Base-by-base conservation (phyloP, 1,139 yeast genomes). In the Yamadazyma pseudoaaseri region DNA sequence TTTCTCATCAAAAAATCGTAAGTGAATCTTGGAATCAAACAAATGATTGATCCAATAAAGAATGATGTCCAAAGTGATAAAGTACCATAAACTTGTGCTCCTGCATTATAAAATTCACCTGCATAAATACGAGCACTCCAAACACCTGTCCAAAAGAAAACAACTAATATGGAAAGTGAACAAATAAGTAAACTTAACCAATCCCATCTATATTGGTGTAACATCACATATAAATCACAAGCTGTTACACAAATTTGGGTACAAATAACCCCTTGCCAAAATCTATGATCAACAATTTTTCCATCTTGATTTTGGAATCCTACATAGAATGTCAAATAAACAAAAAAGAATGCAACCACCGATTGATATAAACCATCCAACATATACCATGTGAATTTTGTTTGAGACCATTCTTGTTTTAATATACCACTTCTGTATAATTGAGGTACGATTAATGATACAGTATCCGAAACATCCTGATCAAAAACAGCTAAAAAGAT, bases 61-160 rank as follows among this genome's bases (percentile, higher is more conserved):
- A 62, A 64, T 36, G 65, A 61, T 49, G 69, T 64, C 83, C 84
- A 78, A 42, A 73, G 67, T 2, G 69, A 54, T 31, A 71, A 61
- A 6, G 77, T 68, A 5, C 81, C 82, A 41, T 73, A 69, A 20
- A 64, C 58, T 46, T 75, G 76, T 2, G 79, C 54, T 16, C 79
- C 83, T n/a, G 79, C 75, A 35, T 65, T 65, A 51, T 70, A 78
- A 48, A 72, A 78, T 43, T 75, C 79, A 11, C 64, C 66, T 4
- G 65, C 58, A 17, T 47, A 49, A 3, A 55, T 45, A 29, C 69
- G 56, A 1, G 75, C 62, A 47, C 79, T 68, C 82, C 83, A 78
- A 7, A 70, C 76, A 29, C 81, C 81, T 7, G 79, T 64, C 84
- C 84, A 78, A 58, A 76, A 75, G 47, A 63, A 75, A n/a, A 77